phyloP scores from a whole-genome alignment of 1,139 yeast genomes.

The Lodderomyces elongisporus region DNA sequence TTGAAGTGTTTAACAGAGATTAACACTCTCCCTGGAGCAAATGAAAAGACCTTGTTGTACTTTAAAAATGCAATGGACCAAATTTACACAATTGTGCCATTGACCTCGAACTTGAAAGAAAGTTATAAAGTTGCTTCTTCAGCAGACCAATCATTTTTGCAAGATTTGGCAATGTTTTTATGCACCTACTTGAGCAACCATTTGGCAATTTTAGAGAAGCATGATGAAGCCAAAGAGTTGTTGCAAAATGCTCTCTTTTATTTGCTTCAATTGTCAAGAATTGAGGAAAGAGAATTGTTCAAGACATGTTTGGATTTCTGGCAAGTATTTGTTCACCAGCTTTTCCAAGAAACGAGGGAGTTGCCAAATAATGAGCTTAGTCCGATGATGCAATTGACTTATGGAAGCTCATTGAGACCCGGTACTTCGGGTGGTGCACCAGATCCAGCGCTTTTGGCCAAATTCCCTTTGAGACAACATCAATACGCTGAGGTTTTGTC shows the following conservation, averaged over 20 bases:
- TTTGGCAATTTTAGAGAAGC: conserved; percentile 65
- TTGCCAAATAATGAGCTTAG: conserved; percentile 67
- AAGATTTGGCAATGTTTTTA: conserved; percentile 90
- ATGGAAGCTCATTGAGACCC: conserved; percentile 44
- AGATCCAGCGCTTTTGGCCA: conserved; percentile 71
- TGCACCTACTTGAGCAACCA: conserved; percentile 81
- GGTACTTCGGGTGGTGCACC: conserved; percentile 72
- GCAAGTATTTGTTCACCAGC: conserved; percentile 74
- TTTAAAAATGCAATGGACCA: conserved; percentile 74
- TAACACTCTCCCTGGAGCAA: conserved; percentile 57
- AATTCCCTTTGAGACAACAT: conserved; percentile 82
- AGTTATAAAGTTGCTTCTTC: conserved; percentile 75
- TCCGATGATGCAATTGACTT: conserved; percentile 70
- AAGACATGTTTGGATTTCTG: conserved; percentile 95
- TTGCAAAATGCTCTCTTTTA: conserved; percentile 72
- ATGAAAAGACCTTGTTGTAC: conserved; percentile 62
- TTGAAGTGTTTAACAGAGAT: conserved; percentile 92
- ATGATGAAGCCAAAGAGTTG: conserved; percentile 53
- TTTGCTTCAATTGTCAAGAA: conserved; percentile 77
- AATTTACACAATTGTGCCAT: conserved; percentile 67
- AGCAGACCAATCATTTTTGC: conserved; percentile 87
- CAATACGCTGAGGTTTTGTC: conserved; percentile 71
- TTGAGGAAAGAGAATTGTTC: conserved; percentile 93
- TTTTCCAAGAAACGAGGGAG: conserved; percentile 81
- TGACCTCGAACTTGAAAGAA: conserved; percentile 64